phyloP scores from a whole-genome alignment of 1,284 basidiomycete species.

The Vanrija pseudolonga region DNA sequence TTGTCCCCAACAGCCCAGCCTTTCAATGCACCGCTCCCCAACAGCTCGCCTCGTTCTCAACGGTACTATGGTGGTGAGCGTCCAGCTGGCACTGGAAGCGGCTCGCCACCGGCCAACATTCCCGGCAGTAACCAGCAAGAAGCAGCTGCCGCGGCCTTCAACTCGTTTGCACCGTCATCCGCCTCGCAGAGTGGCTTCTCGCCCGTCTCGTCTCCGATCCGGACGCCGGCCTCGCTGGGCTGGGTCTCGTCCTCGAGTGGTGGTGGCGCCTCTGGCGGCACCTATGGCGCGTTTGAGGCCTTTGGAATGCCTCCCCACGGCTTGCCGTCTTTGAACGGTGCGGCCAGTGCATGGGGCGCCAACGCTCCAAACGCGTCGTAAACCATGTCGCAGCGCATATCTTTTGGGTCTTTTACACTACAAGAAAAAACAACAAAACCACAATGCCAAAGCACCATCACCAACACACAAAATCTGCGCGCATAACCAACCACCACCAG shows the following conservation, averaged over 20 bases:
- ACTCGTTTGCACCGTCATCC: conserved; percentile 13
- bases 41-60: conserved; percentile 35
- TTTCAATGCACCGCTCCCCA: conserved; percentile 34
- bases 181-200: conserved; percentile 22
- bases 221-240: conserved; percentile 34
- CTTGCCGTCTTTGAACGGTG: conserved; percentile 27
- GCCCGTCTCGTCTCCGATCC: conserved; percentile 38
- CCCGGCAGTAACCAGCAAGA: not conserved
- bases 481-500: too few relatives aligned
- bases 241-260: conserved; percentile 28
- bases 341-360: conserved; percentile 34
- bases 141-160: conserved; percentile 3
- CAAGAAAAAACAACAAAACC: too few relatives aligned
- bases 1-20: conserved; percentile 45
- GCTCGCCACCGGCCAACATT: too few relatives aligned
- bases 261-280: conserved; percentile 7
- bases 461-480: too few relatives aligned
- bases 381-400: not conserved
- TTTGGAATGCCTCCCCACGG: conserved; percentile 17
- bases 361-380: conserved; percentile 9
- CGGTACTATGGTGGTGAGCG: conserved; percentile 22
- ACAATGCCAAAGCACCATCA: too few relatives aligned
- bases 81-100: too few relatives aligned
- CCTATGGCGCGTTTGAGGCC: conserved; percentile 17
- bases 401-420: too few relatives aligned